Conservation (phyloP, 176 grass and related monocot genomes). For the Metroxylon sagu region DNA sequence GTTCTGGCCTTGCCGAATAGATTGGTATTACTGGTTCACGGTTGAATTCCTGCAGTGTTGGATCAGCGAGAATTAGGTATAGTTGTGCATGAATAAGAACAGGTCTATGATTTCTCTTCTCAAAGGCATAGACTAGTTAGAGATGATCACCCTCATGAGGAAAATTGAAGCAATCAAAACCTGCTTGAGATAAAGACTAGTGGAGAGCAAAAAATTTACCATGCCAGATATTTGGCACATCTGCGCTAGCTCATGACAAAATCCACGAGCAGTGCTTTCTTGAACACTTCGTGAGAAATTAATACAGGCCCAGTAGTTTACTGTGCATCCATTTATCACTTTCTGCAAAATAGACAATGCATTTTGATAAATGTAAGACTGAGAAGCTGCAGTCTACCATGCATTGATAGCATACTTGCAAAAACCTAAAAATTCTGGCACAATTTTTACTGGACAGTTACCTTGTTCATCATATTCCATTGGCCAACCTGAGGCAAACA, state of each 20-base stretch:
- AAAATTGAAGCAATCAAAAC: not conserved
- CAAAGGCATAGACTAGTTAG: no score
- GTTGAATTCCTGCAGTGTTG: slow-evolving; percentile 68
- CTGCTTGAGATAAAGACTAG: not conserved
- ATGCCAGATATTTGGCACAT: slow-evolving; percentile 98
- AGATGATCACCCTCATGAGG: no score
- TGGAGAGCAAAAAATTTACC: slow-evolving; percentile 26
- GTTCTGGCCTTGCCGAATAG: slow-evolving; percentile 87
- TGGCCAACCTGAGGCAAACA: slow-evolving; percentile 98
- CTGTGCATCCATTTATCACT: slow-evolving; percentile 88
- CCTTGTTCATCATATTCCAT: slow-evolving; percentile 99
- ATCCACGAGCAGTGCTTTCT: slow-evolving; percentile 84
- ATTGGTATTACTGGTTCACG: slow-evolving; percentile 85
- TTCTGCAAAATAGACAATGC: slow-evolving; percentile 41
- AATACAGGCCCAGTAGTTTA: slow-evolving; percentile 95
- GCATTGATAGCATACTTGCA: no score
- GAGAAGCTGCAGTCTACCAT: not conserved
- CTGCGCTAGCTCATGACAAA: slow-evolving; percentile 92
- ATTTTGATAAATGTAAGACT: not conserved
- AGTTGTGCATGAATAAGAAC: no score
- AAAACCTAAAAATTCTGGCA: not conserved
- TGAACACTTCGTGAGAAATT: slow-evolving; percentile 95
- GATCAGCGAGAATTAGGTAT: slow-evolving; percentile 6
- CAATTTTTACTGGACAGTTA: slow-evolving; percentile 15
- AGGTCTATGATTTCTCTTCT: no score